Evolutionary conservation across 1,139 yeast genomes (phyloP).

Genomic region (Casaregolazyma lundiana): DNA sequence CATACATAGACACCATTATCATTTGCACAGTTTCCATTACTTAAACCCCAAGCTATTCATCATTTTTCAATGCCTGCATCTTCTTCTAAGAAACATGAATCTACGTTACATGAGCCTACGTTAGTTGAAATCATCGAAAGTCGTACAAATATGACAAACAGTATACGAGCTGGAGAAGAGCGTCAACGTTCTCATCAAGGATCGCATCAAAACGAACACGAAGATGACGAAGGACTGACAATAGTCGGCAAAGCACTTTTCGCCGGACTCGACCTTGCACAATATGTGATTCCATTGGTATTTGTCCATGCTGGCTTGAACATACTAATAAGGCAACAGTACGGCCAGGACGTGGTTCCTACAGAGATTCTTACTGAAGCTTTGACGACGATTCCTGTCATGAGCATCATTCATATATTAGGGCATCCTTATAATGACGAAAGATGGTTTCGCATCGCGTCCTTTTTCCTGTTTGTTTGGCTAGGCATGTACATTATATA

Average conservation of each 20-base stretch:
- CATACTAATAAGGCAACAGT: constrained; percentile 33
- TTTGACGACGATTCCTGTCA: constrained; percentile 27
- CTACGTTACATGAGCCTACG: too few species aligned
- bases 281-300: constrained; percentile 31
- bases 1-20: too few species aligned
- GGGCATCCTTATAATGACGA: constrained; percentile 25
- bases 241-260: constrained; percentile 27
- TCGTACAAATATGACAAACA: too few species aligned
- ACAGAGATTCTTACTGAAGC: constrained; percentile 23
- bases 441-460: constrained; percentile 21
- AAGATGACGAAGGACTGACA: constrained; percentile 23
- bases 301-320: constrained; percentile 33
- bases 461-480: constrained; percentile 25
- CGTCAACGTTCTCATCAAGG: too few species aligned
- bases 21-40: too few species aligned
- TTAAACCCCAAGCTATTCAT: too few species aligned
- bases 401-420: constrained; percentile 28
- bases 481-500: constrained; percentile 35
- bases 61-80: neutral
- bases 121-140: neutral
- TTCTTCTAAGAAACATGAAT: neutral
- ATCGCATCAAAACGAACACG: too few species aligned
- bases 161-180: too few species aligned
- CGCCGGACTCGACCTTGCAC: constrained; percentile 29
- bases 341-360: constrained; percentile 26